A percentile compares a stretch with the other conserved stretches of the same genome.
These are phyloP conservation scores for Cladosporium sp. DNA, from an alignment of 2,329 filamentous ascomycete species.

Conservation along the genomic window DNA sequence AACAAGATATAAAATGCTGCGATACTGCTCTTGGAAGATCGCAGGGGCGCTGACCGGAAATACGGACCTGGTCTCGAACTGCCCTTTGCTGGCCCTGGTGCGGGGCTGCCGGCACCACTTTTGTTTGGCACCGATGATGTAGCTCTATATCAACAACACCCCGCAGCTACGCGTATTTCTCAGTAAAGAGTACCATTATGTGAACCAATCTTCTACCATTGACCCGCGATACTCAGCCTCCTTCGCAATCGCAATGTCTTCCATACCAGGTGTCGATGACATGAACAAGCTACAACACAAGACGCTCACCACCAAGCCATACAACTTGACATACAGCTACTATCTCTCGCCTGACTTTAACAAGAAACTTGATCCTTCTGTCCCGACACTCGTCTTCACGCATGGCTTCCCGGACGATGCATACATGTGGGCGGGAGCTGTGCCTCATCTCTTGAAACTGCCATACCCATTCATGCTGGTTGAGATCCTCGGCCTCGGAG, in stretches of 20 bases:
- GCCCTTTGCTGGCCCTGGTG: background rate
- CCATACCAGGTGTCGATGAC: slow-evolving; percentile 5
- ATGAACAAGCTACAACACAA: slow-evolving; percentile 26
- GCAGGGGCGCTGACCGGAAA: background rate
- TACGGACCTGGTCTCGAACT: background rate
- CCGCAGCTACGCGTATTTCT: background rate
- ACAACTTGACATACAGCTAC: slow-evolving; percentile 27
- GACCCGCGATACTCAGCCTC: background rate
- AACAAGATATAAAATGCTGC: background rate
- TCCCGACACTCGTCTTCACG: slow-evolving; percentile 37
- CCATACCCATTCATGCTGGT: slow-evolving; percentile 33
- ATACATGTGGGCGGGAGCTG: slow-evolving; percentile 40
- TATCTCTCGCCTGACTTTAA: slow-evolving; percentile 27
- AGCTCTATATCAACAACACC: background rate
- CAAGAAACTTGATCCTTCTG: slow-evolving; percentile 16
- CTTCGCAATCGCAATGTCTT: background rate
- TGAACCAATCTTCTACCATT: background rate
- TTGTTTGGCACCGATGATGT: slow-evolving; percentile 1
- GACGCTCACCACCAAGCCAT: slow-evolving; percentile 22
- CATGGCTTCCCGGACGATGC: slow-evolving; percentile 52
- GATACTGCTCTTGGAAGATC: background rate
- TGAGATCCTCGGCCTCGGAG: slow-evolving; percentile 40
- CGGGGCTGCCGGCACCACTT: slow-evolving; percentile 1
- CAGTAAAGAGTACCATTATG: background rate
- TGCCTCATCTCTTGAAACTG: slow-evolving; percentile 23